Evolutionary conservation across 352 stramenopile species (phyloP), one percentile per base, ranked within the genome.

Genomic region (Pythium brachiatum): DNA sequence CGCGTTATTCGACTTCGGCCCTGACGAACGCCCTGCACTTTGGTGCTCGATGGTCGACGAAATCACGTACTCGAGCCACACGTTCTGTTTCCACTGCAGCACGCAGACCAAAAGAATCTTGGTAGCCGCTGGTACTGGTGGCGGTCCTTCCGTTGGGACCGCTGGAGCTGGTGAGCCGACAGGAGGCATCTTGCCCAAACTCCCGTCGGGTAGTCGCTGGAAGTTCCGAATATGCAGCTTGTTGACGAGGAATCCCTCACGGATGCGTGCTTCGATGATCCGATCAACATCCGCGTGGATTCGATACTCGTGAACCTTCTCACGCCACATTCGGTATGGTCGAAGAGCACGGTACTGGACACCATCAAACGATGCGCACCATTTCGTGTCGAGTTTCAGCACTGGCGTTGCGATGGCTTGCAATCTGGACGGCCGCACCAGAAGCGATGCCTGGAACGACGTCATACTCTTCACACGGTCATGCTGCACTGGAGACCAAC

Each of bases 61-160:
- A 4, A 95, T 76, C 18, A 94, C 84, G 51, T 96, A 96, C 69
- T 96, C 86, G 23, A 96, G 68, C 86, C 88, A 96, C 39, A 96
- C 82, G 57, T 94, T 90, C 41, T 92, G 81, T 57, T 94, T 94
- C 88, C 88, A 96, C 56, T 96, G 74, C 20, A 96, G 59, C 38
- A 94, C 69, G 43, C 93, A 96, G 7, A 94, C 83, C 51, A 95
- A 69, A 26, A 90, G 60, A 36, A 94, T 79, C 50, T 94, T 91
- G 2, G 74, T 88, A 13, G 83, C 66, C 8, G 39, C 27, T 52
- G 46, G 23, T 16, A 56, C 20, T 3, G 43, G 27, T 12, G n/a
- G 43, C 13, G 56, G 32, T 46, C 44, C 44, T 41, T 57, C 44
- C 25, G 36, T 21, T 23, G 36, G 20, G 9, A 41, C 50, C 9